Evolutionary conservation across 768 basidiomycete genomes (phyloP), one percentile per base, ranked within the genome.

Genomic region (Russula emetica): DNA sequence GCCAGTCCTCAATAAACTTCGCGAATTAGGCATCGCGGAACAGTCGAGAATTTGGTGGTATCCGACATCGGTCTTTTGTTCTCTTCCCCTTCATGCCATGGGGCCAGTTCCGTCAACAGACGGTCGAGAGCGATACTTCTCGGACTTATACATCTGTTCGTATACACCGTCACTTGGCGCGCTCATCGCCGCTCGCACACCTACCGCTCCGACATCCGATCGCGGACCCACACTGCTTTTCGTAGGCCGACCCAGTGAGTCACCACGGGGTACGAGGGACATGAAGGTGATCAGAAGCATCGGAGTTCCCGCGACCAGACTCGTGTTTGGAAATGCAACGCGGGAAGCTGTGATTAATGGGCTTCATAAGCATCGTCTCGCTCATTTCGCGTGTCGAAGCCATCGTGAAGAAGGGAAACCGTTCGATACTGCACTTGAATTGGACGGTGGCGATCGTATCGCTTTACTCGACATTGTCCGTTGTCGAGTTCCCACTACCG

Each of bases 51-150:
- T 67, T 32, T 64, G 62, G 62, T 67, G 63, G 66, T 67, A 50
- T 50, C 49, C 49, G 26, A 50, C 49, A 11, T 50, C 49, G 7
- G 49, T 44, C 2, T 44, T 64, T 18, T 58, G 49, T 22, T 55
- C 57, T 18, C 63, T 67, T 30, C 63, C 66, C 9, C 44, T 67
- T 22, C 66, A 67, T 36, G 63, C 66, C 10, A 65, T 65, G 34
- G 64, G 62, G 0, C 47, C 61, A 36, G 56, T 65, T 24, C 38
- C 49, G 10, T 45, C 47, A 18, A 45, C 34, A 7, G 42, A 34
- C 13, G 13, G 13, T 14, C 28, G n/a, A 7, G 44, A 54, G 2
- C 53, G 5, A 36, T 44, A 55, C 26, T 40, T 66, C 24, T 58
- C 60, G 6, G 58, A 67, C 24, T 13, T 58, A 16, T 66, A 58